Evolutionary conservation across 1,284 basidiomycete genomes (phyloP).

Genomic region (Gymnopus androsaceus): DNA sequence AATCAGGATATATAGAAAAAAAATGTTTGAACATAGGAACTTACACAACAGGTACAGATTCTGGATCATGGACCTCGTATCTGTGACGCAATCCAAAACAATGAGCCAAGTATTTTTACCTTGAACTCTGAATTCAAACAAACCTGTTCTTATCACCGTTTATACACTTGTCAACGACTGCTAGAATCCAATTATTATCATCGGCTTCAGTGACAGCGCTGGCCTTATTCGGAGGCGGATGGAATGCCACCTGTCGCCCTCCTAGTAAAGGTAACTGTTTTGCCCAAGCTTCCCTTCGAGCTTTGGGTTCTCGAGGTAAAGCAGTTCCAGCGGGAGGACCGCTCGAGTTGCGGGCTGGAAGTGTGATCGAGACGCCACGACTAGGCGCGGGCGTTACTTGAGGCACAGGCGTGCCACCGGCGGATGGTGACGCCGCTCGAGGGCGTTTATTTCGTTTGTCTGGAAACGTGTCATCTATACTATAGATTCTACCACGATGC

Average conservation of each 20-base stretch:
- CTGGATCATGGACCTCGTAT: conserved; percentile 81
- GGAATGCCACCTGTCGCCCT: conserved; percentile 78
- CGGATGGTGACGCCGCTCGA: conserved; percentile 64
- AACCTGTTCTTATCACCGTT: conserved; percentile 70
- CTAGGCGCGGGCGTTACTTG: conserved; percentile 38
- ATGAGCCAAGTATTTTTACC: background rate
- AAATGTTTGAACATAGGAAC: conserved; percentile 26
- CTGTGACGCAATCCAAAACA: conserved; percentile 35
- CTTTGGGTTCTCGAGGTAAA: conserved; percentile 67
- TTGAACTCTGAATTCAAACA: conserved; percentile 16
- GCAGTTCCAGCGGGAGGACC: conserved; percentile 54
- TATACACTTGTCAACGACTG: conserved; percentile 68
- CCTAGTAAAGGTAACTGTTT: conserved; percentile 68
- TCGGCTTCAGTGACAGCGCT: conserved; percentile 49
- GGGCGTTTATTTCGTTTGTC: conserved; percentile 79
- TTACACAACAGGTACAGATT: conserved; percentile 73
- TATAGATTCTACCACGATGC: background rate
- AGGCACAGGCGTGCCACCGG: conserved; percentile 43
- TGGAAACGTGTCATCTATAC: conserved; percentile 24
- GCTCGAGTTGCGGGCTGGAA: conserved; percentile 57
- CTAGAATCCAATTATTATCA: conserved; percentile 79
- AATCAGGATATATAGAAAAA: background rate
- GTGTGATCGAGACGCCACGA: conserved; percentile 53
- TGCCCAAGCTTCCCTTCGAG: conserved; percentile 58
- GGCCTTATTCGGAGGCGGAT: conserved; percentile 56